Base-by-base conservation (phyloP, 331 rosid species). In the Pyracantha coccinea region DNA sequence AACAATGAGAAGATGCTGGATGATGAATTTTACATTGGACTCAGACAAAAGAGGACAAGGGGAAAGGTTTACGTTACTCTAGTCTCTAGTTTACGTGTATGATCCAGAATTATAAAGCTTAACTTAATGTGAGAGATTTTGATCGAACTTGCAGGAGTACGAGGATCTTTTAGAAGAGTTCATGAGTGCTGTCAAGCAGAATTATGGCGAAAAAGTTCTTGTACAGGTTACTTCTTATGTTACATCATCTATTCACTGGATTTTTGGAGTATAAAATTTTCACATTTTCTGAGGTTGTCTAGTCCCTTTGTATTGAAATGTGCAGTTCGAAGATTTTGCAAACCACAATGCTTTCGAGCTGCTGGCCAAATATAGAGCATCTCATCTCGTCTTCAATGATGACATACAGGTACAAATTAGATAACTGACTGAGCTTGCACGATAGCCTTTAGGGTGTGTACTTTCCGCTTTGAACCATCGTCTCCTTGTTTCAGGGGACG, bases 311-410 rank as follows among this genome's bases (percentile, higher is more conserved):
- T 27, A 28, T 28, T 75, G 65, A 71, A 62, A 77, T 78, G 63
- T 83, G 58, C 97, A 95, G 97, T 95, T 92, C 14, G 99, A 95
- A 78, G 99, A 95, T 85, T 95, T 95, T 24, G 97, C 97, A 10
- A 95, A 92, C 81, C 99, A 95, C 80, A 95, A 95, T 74, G 99
- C 99, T 7, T 95, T 95, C n/a, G 87, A 90, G 79, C 89, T 95
- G 83, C 97, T 95, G 62, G 88, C 70, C 57, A 92, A 79, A 79
- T 95, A 92, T 81, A 79, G 91, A 52, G 75, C 88, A 52, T 83
- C 90, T 62, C 97, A 92, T 84, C 97, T 92, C 16, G 99, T 95
- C 81, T 95, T 95, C 74, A 95, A 95, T 55, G 97, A 95, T 76
- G 99, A 95, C 68, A 95, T 95, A 44, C 99, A 94, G 88, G 99